Evolutionary conservation across 371 early-diverging fungal species (phyloP).

Genomic region (Zychaea mexicana): DNA sequence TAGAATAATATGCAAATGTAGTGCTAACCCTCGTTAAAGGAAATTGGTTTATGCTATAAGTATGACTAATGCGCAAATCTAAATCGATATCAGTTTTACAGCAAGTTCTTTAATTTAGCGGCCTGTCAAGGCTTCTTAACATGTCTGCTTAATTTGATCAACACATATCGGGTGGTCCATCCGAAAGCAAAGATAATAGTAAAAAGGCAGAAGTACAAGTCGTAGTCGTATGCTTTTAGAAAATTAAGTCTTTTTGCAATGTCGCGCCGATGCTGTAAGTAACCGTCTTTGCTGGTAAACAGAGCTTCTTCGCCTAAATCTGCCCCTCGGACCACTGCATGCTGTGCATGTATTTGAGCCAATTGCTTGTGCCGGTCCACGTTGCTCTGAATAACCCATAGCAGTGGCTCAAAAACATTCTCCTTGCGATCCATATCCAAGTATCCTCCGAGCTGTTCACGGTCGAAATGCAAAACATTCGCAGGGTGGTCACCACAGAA

Average conservation of each 20-base stretch:
- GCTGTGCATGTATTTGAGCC: constrained; percentile 20
- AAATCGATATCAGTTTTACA: no score
- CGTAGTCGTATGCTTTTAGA: neutral
- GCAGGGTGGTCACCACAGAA: neutral
- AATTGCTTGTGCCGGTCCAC: constrained; percentile 16
- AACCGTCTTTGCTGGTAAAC: constrained; percentile 7
- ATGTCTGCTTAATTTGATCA: no score
- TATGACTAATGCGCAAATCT: no score
- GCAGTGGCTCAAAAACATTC: neutral
- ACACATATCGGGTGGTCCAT: no score
- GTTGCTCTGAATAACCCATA: neutral
- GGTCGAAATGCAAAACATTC: neutral
- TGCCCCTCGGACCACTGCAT: constrained; percentile 19
- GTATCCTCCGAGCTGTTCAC: neutral
- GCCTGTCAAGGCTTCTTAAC: no score
- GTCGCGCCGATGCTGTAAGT: neutral
- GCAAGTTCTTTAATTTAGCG: no score
- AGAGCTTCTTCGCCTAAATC: constrained; percentile 29
- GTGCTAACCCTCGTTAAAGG: no score
- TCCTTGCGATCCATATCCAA: neutral
- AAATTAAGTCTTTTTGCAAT: neutral
- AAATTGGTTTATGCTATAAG: no score
- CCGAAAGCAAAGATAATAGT: neutral
- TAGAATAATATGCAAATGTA: no score
- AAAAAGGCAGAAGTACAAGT: neutral